A percentile compares a stretch with the other conserved stretches of the same genome.
These are phyloP conservation scores for Tagetes erecta DNA, from an alignment of 129 eudicot genomes.

Conservation along the genomic window DNA sequence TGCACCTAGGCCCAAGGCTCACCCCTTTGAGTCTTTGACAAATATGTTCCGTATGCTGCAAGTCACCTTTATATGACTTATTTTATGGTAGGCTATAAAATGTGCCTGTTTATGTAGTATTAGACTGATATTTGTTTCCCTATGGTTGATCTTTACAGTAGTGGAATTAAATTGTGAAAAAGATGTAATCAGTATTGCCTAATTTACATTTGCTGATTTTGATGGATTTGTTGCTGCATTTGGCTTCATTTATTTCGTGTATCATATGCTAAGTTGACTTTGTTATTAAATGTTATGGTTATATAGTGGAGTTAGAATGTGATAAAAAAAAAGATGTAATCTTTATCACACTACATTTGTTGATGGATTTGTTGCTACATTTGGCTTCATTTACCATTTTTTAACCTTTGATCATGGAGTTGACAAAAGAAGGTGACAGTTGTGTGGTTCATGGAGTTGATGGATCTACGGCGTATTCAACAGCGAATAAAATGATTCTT, in stretches of 20 bases:
- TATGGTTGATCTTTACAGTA: background rate
- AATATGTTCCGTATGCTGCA: slow-evolving; percentile 1
- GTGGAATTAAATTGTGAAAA: background rate
- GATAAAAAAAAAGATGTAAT: slow-evolving; percentile 48
- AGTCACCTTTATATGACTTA: background rate
- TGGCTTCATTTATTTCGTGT: background rate
- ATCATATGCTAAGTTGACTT: background rate
- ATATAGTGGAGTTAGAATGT: too few relatives aligned
- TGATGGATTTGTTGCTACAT: too few relatives aligned
- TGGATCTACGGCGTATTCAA: background rate
- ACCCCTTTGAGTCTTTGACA: too few relatives aligned
- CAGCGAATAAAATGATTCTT: background rate
- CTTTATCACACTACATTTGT: too few relatives aligned
- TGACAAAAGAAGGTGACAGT: background rate
- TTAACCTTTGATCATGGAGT: background rate
- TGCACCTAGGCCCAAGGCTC: too few relatives aligned
- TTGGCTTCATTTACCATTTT: background rate
- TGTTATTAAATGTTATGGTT: background rate
- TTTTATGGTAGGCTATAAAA: background rate
- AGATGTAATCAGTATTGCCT: background rate
- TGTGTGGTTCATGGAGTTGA: background rate
- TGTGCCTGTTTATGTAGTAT: background rate
- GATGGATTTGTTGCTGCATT: background rate
- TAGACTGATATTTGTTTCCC: background rate
- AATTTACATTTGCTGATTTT: background rate